These are phyloP conservation scores for Didymella keratinophila DNA, from an alignment of 2,329 filamentous ascomycete genomes.

Conservation along the genomic window DNA sequence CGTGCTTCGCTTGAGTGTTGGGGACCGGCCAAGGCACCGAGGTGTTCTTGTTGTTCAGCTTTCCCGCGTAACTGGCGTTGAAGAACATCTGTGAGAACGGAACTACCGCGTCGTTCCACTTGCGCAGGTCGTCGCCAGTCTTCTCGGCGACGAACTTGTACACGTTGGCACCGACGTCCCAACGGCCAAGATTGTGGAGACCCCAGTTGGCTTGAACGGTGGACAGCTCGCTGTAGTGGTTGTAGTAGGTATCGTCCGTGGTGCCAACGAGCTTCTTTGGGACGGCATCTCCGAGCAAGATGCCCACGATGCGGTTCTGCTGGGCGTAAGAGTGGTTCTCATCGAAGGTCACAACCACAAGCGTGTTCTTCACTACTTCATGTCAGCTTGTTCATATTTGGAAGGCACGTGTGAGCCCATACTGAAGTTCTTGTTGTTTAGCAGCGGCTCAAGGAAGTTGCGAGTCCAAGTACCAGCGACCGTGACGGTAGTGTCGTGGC, in stretches of 20 bases:
- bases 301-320: slow-evolving; percentile 72
- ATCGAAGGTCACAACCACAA: slow-evolving; percentile 80
- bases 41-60: slow-evolving; percentile 40
- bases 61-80: slow-evolving; percentile 44
- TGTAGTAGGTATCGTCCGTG: slow-evolving; percentile 67
- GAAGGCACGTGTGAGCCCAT: background rate
- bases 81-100: slow-evolving; percentile 43
- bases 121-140: slow-evolving; percentile 37
- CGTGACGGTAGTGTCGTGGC: slow-evolving; percentile 74
- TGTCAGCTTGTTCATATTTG: background rate
- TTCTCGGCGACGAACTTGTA: slow-evolving; percentile 47
- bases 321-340: slow-evolving; percentile 74
- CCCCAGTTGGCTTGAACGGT: slow-evolving; percentile 58
- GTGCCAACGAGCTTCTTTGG: slow-evolving; percentile 71
- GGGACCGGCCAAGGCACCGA: slow-evolving; percentile 43
- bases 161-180: slow-evolving; percentile 58
- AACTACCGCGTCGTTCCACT: slow-evolving; percentile 35
- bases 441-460: slow-evolving; percentile 73
- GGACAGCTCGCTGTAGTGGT: slow-evolving; percentile 57
- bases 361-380: slow-evolving; percentile 66
- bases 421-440: slow-evolving; percentile 72
- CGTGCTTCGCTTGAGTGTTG: slow-evolving; percentile 35
- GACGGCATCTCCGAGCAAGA: slow-evolving; percentile 79
- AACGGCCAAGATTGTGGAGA: slow-evolving; percentile 56
- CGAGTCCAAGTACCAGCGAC: slow-evolving; percentile 73